Conservation (phyloP, 139 green algal genomes). For the Micromonas commoda region DNA sequence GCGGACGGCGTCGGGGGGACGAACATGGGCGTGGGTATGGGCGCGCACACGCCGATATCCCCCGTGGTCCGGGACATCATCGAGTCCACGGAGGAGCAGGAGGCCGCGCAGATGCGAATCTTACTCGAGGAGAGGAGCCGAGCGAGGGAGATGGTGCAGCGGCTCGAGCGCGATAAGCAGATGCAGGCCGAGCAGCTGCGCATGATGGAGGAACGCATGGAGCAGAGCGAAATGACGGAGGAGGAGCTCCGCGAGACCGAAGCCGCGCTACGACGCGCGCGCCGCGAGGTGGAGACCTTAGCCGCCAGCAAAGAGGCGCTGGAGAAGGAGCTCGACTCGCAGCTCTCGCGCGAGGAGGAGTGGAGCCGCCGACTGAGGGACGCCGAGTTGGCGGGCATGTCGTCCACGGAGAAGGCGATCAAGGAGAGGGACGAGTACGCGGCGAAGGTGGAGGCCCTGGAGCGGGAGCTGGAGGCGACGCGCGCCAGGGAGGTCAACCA, state of each 20-base stretch:
- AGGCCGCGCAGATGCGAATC: not conserved
- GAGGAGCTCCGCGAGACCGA: not conserved
- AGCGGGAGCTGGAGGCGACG: not conserved
- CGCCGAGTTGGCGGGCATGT: too few relatives aligned
- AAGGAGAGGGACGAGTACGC: not conserved
- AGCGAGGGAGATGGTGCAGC: not conserved
- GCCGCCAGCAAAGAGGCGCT: too few relatives aligned
- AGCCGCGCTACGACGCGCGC: not conserved
- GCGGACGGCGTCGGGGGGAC: too few relatives aligned
- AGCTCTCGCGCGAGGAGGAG: too few relatives aligned
- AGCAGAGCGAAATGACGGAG: not conserved
- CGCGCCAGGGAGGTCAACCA: not conserved
- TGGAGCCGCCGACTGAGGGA: too few relatives aligned
- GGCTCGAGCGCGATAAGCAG: not conserved
- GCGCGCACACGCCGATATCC: too few relatives aligned
- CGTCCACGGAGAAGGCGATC: too few relatives aligned
- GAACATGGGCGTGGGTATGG: too few relatives aligned
- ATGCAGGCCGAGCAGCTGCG: not conserved
- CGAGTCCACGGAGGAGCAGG: not conserved
- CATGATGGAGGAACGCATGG: not conserved
- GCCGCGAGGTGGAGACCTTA: not conserved
- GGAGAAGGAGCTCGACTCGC: too few relatives aligned
- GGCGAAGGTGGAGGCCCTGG: not conserved
- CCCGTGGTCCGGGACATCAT: too few relatives aligned
- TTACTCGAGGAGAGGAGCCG: not conserved